These are phyloP conservation scores for Moesziomyces antarcticus DNA, from an alignment of 1,284 basidiomycete genomes.

Conservation along the genomic window DNA sequence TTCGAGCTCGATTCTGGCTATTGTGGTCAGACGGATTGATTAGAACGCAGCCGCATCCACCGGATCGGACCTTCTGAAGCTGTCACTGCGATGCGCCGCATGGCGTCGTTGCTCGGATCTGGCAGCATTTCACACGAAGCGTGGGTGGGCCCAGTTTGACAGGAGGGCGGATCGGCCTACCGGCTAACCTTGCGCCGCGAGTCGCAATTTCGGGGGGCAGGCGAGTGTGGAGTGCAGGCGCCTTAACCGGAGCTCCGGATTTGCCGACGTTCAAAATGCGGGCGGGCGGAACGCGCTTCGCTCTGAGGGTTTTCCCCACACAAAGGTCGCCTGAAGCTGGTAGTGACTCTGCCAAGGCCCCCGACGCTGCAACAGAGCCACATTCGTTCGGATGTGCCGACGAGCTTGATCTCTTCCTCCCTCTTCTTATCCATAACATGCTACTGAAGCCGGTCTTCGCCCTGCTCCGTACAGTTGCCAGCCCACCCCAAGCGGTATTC, in stretches of 20 bases:
- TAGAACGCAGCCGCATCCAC: too few species aligned
- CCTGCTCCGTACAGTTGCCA: constrained; percentile 13
- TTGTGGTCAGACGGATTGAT: too few species aligned
- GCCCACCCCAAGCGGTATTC: constrained; percentile 3
- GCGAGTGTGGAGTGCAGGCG: constrained; percentile 7
- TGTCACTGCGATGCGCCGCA: not conserved
- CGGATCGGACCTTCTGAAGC: too few species aligned
- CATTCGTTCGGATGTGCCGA: not conserved
- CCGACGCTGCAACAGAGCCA: too few species aligned
- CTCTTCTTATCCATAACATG: constrained; percentile 12
- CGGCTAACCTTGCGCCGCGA: not conserved
- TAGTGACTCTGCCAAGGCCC: too few species aligned
- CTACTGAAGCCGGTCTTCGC: constrained; percentile 13
- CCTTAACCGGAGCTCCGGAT: constrained; percentile 21
- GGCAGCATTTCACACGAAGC: not conserved
- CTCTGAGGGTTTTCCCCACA: not conserved
- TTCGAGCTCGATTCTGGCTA: not conserved
- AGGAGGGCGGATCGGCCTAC: not conserved
- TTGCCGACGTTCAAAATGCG: constrained; percentile 19
- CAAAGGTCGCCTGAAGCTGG: not conserved
- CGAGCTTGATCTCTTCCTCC: constrained; percentile 1
- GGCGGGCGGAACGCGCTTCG: not conserved
- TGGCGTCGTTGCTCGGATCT: not conserved
- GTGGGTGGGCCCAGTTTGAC: not conserved
- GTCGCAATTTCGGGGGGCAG: not conserved